A percentile compares a stretch with the other conserved stretches of the same genome.
Evolutionary conservation across 371 early-diverging fungal species (phyloP).

Genomic region (Zancudomyces culisetae): DNA sequence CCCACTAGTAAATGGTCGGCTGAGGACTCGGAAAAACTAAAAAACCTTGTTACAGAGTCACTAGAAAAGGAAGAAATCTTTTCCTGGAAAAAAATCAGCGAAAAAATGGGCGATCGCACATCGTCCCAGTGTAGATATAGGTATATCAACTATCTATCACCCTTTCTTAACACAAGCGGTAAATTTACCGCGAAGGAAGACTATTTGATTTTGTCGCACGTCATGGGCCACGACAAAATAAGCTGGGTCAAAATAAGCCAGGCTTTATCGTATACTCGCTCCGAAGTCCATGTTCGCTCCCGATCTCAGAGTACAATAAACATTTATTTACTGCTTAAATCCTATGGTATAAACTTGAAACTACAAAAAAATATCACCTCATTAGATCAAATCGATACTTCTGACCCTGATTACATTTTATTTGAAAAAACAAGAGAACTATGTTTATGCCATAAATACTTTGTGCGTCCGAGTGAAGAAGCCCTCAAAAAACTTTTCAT

Average conservation of each 20-base stretch:
- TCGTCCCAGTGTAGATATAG: slow-evolving; percentile 1
- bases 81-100: neutral
- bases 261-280: too few species aligned
- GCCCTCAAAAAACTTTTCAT: neutral
- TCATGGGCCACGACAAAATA: neutral
- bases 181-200: neutral
- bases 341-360: too few species aligned
- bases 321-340: too few species aligned
- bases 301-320: too few species aligned
- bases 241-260: neutral
- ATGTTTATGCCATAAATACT: too few species aligned
- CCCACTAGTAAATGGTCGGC: neutral
- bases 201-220: neutral
- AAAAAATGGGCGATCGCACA: neutral
- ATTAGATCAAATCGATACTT: neutral
- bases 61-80: neutral
- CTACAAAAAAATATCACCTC: neutral
- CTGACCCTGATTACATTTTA: neutral
- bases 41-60: neutral
- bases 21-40: neutral
- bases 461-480: too few species aligned
- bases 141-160: neutral
- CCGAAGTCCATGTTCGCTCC: too few species aligned
- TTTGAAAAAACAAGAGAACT: neutral
- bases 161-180: neutral